Conservation (phyloP, 2,329 filamentous ascomycete genomes). For the Scytalidium lignicola region DNA sequence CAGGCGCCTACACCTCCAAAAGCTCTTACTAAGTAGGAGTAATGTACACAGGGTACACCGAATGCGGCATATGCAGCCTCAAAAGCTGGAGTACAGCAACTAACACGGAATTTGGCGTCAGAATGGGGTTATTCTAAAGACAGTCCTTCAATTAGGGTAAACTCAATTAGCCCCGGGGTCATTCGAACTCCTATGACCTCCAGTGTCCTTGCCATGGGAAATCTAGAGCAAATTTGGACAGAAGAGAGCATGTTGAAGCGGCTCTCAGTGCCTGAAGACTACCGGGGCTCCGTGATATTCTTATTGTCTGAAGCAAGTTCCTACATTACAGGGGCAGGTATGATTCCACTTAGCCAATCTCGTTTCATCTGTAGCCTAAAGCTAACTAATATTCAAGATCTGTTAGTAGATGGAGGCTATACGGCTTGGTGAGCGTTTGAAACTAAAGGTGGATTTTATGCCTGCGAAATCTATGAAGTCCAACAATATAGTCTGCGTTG, state of each 20-base stretch:
- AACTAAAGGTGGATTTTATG: too few species aligned
- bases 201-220: constrained; percentile 5
- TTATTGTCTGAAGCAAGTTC: constrained; percentile 57
- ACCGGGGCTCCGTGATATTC: constrained; percentile 62
- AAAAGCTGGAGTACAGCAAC: constrained; percentile 49
- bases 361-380: too few species aligned
- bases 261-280: constrained; percentile 60
- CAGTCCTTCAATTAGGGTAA: constrained; percentile 46
- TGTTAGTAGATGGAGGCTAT: constrained; percentile 69
- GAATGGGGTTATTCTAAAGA: constrained; percentile 54
- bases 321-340: constrained; percentile 62
- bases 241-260: constrained; percentile 76
- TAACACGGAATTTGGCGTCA: constrained; percentile 60
- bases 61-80: background rate
- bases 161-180: constrained; percentile 55
- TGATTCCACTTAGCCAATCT: too few species aligned
- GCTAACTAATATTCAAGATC: too few species aligned
- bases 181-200: constrained; percentile 2
- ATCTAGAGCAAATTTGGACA: constrained; percentile 55
- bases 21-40: too few species aligned
- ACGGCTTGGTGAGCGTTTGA: constrained; percentile 28
- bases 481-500: too few species aligned
- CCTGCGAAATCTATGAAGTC: too few species aligned
- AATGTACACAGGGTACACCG: background rate
- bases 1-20: too few species aligned